Conservation (phyloP, 805 yeast species). For the Pichia thaimueangensis region DNA sequence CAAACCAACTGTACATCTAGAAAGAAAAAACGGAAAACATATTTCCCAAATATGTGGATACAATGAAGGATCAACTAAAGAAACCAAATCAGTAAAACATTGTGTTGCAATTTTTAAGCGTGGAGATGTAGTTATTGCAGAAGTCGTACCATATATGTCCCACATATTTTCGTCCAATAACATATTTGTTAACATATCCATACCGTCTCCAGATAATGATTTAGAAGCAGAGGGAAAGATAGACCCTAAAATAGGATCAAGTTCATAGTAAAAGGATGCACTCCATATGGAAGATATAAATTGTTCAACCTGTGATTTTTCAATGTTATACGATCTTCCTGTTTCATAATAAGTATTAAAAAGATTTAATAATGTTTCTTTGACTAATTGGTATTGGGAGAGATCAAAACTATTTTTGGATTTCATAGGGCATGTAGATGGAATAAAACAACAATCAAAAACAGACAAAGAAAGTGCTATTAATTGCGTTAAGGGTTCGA, state of each 20-base stretch:
- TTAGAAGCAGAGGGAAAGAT: conserved; percentile 3
- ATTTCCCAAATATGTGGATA: conserved; percentile 19
- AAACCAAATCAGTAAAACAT: conserved; percentile 51
- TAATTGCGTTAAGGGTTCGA: conserved; percentile 17
- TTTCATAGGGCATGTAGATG: conserved; percentile 16
- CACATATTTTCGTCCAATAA: conserved; percentile 39
- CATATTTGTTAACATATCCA: conserved; percentile 1
- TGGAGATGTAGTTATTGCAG: conserved; percentile 36
- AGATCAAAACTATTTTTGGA: conserved; percentile 14
- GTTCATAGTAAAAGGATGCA: conserved; percentile 53
- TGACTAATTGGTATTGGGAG: conserved; percentile 33
- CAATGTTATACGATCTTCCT: background rate
- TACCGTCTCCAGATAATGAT: background rate
- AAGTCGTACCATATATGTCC: conserved; percentile 59
- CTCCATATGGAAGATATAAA: conserved; percentile 48
- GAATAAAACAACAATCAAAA: conserved; percentile 36
- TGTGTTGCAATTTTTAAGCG: conserved; percentile 44
- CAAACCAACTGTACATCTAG: conserved; percentile 55
- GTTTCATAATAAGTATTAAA: conserved; percentile 31
- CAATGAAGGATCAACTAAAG: conserved; percentile 30
- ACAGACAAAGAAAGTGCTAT: conserved; percentile 40
- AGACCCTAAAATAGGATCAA: conserved; percentile 35
- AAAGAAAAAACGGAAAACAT: conserved; percentile 43
- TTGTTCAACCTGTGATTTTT: conserved; percentile 30
- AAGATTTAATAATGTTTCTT: conserved; percentile 27